Base-by-base conservation (phyloP, 495 filamentous ascomycete species). In the Penicillium paxilli region DNA sequence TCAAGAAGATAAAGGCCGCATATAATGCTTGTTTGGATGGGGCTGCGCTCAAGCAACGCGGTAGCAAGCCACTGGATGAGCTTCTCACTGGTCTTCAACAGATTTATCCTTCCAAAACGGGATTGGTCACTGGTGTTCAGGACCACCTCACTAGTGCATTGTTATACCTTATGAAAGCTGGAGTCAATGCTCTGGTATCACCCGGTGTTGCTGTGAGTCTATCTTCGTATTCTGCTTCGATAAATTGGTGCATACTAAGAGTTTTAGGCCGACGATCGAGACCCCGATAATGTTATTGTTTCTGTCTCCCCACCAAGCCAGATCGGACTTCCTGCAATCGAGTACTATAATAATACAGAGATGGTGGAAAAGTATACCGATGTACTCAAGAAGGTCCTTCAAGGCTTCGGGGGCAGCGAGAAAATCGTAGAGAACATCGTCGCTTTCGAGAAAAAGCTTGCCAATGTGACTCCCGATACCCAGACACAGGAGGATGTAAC, bases 1-100 rank as follows among this genome's bases (percentile, higher is more conserved):
- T 89, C 62, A 61, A 83, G 42, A 88, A 87, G 71, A 58, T 90
- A 51, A 81, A 85, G 55, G 64, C 73, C 42, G 79, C 76, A 22
- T 90, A 89, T 47, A 66, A 80, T 58, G 80, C 87, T 45, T 91
- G 87, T 66, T 74, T 87, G 66, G 76, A 89, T 63, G 80, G 83
- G 59, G 59, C 70, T 4, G 64, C 67, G 14, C 75, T 87, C 49
- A 75, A 75, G 47, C 64, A 82, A 47, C 62, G 72, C 16, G 87
- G 86, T 21, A 69, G 76, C 38, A 59, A 68, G 49, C 87, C 87
- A 2, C 60, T 85, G 42, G 60, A 72, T 23, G 59, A 78, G 16
- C 59, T 85, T 17, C 51, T 91, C 21, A 55, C 67, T 11, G 63
- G 78, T 7, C 64, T 90, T n/a, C 74, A 78, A 23, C 68, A 72